phyloP scores from a whole-genome alignment of 345 rosid species.

The Arabidopsis thaliana region TAIR10.1 NC_003070.9:24047001-24047500 shows the following conservation, averaged over 20 bases:
- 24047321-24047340: conserved; percentile 22
- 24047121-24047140: conserved; percentile 63
- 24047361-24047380: conserved; percentile 47
- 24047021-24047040: conserved; percentile 50
- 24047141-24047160: conserved; percentile 66
- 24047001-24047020: conserved; percentile 67
- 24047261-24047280: conserved; percentile 87
- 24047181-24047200: conserved; percentile 99
- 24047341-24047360: conserved; percentile 2
- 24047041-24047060: conserved; percentile 31
- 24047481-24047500: not conserved
- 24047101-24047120: conserved; percentile 79
- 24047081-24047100: conserved; percentile 80
- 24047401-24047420: conserved; percentile 95
- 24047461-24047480: conserved; percentile 60
- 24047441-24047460: conserved; percentile 69
- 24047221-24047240: conserved; percentile 99
- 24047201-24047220: conserved; percentile 88
- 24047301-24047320: conserved; percentile 76
- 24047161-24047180: conserved; percentile 89
- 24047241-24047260: conserved; percentile 97
- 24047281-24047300: conserved; percentile 80
- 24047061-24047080: conserved; percentile 69
- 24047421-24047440: conserved; percentile 74
- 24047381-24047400: conserved; percentile 95